Base-by-base conservation (phyloP, 306 rosid species). In the Clitoria ternatea region DNA sequence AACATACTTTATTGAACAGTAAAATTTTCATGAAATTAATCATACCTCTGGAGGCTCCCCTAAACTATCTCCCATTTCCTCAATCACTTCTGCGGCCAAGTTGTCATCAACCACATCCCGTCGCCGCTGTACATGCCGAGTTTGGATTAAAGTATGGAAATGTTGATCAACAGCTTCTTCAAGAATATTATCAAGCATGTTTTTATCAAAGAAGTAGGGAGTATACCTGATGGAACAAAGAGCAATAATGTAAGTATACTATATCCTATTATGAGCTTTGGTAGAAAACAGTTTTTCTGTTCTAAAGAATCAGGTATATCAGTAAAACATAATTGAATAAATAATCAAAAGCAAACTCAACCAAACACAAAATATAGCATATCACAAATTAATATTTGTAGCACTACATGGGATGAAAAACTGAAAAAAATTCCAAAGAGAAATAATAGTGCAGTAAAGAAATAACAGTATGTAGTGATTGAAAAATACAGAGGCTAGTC, bases 111-210 rank as follows among this genome's bases (percentile, higher is more conserved):
- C 72, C 61, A 89, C 90, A 81, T 95, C 97, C 43, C 88, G 77
- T 19, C 90, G 90, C 49, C 97, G 96, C 73, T 95, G 97, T 85
- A 87, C 69, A 79, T 88, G 91, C 77, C 99, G 96, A 73, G 99
- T 89, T 85, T 89, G 96, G 76, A 95, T 88, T 84, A 95, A 80
- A 63, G 88, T 70, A 75, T 91, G 89, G 88, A 95, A 95, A 80
- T 91, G 97, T 75, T 89, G 97, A 82, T 95, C 99, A 60, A 91
- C 97, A 53, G 99, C 93, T 73, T 91, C 97, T 85, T 95, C 97
- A 75, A 95, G 99, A 83, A 91, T 91, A 84, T 91, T 86, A 83
- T 95, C 99, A 44, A 95, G 97, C 89, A 87, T 86, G 76, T 76
- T 80, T 82, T 95, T 95, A 82, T 95, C 99, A 69, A 95, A 91